Percentiles rank a stretch among this genome's conserved stretches.
phyloP scores from a whole-genome alignment of 768 basidiomycete genomes.

The Macrolepiota dolichaula region DNA sequence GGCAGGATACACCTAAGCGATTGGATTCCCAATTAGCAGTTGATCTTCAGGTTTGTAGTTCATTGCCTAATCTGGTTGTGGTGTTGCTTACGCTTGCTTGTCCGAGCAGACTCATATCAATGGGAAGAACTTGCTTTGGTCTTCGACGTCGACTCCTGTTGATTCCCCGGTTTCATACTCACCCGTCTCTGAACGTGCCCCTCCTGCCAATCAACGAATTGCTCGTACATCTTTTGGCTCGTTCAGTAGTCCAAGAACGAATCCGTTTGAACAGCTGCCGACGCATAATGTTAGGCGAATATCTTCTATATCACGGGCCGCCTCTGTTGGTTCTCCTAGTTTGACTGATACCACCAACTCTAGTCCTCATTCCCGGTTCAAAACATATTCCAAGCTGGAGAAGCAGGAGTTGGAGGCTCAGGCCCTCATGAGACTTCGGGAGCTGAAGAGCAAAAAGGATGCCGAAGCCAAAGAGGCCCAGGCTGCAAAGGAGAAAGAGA shows the following conservation, averaged over 20 bases:
- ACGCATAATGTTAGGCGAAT: conserved; percentile 30
- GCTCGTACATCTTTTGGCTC: conserved; percentile 44
- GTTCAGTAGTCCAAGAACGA: conserved; percentile 41
- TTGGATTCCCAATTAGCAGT: conserved; percentile 40
- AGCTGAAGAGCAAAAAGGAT: conserved; percentile 42
- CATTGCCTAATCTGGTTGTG: conserved; percentile 3
- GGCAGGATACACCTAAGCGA: conserved; percentile 59
- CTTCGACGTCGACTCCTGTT: conserved; percentile 41
- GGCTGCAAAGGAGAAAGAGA: conserved; percentile 27
- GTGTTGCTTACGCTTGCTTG: conserved; percentile 5
- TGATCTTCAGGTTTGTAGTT: conserved; percentile 31
- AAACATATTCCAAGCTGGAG: conserved; percentile 67
- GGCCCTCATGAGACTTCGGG: conserved; percentile 70
- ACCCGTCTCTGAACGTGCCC: conserved; percentile 19
- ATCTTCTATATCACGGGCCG: conserved; percentile 38
- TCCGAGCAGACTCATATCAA: conserved; percentile 13
- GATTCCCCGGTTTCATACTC: conserved; percentile 29
- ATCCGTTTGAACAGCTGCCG: conserved; percentile 41
- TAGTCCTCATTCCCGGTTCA: conserved; percentile 21
- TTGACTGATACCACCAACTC: conserved; percentile 57
- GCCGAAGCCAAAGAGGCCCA: conserved; percentile 37
- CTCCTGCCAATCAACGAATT: conserved; percentile 11
- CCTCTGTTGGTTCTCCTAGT: conserved; percentile 23
- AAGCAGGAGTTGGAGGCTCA: conserved; percentile 82
- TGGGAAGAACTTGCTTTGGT: conserved; percentile 76